A percentile compares a stretch with the other conserved stretches of the same genome.
Conservation (phyloP, 176 grass and related monocot genomes). For the sorghum (Sorghum bicolor) region DNA sequence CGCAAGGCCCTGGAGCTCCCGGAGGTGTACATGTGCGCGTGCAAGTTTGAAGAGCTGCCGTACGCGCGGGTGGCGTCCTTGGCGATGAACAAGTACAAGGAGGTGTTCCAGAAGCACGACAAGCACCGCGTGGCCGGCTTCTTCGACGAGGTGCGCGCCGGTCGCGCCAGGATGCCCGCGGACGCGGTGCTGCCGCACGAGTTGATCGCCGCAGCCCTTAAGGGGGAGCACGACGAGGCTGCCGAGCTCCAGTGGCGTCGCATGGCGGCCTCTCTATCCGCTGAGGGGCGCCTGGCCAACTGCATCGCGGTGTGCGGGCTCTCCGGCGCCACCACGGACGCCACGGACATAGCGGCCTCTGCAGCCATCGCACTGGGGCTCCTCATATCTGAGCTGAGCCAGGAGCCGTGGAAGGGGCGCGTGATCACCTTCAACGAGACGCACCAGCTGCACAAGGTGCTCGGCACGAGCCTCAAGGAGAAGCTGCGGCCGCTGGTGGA, state of each 20-base stretch:
- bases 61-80: constrained; percentile 1
- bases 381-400: constrained; percentile 64
- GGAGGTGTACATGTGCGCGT: constrained; percentile 58
- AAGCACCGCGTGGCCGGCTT: neutral
- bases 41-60: neutral
- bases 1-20: constrained; percentile 53
- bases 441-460: constrained; percentile 45
- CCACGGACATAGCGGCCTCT: constrained; percentile 22
- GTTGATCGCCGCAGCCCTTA: neutral
- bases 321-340: neutral
- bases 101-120: constrained; percentile 8
- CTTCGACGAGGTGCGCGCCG: neutral
- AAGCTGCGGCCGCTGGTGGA: constrained; percentile 44
- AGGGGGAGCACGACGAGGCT: constrained; percentile 11
- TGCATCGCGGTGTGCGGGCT: constrained; percentile 83
- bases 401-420: constrained; percentile 61
- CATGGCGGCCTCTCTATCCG: constrained; percentile 4
- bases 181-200: neutral
- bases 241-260: neutral
- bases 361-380: constrained; percentile 63
- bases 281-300: constrained; percentile 38
- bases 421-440: constrained; percentile 55
- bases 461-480: constrained; percentile 41
- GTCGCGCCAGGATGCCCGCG: neutral
- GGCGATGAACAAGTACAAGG: neutral